Evolutionary conservation across 2,329 filamentous ascomycete species (phyloP), one percentile per base, ranked within the genome.

Genomic region (Onygena corvina): DNA sequence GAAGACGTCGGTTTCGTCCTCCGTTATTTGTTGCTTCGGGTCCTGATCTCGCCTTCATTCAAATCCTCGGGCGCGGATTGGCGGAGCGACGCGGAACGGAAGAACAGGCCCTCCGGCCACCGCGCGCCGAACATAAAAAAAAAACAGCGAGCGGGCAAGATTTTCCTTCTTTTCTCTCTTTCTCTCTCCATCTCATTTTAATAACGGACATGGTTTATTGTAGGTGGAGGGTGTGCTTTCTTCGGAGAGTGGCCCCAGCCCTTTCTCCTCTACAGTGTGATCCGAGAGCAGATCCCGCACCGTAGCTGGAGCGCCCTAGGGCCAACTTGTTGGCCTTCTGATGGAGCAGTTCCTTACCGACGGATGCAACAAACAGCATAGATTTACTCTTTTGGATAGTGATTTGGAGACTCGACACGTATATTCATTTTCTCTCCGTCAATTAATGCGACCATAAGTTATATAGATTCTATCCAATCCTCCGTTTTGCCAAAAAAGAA

Each of bases 291-390:
- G 68, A 66, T 57, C 65, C 63, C 63, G 64, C 76, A 76, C 67
- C 72, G 75, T 75, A 81, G 77, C 77, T 82, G 78, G 78, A 81
- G 76, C 75, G 68, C 67, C 73, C 68, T 73, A 80, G 71, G 73
- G 67, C 56, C 57, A 50, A 54, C 55, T 53, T 33, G 51, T 36
- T 60, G 51, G 54, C 60, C 70, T 71, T 57, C 76, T 79, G 74
- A 80, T 63, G 70, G 71, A 69, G 67, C 66, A 65, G 76, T 78
- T 80, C 77, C 76, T 81, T 81, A 80, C 77, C 76, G 71, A 80
- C 75, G 76, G 73, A 67, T 66, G 76, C 76, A 70, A 80, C 76
- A 80, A 29, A 29, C 27, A 29, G 4, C 11, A 29, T 29, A 29
- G n/a, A n/a, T n/a, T n/a, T n/a, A n/a, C n/a, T n/a, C n/a, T n/a